Conservation (phyloP, 805 yeast genomes). For the Pichia ethanolica region DNA sequence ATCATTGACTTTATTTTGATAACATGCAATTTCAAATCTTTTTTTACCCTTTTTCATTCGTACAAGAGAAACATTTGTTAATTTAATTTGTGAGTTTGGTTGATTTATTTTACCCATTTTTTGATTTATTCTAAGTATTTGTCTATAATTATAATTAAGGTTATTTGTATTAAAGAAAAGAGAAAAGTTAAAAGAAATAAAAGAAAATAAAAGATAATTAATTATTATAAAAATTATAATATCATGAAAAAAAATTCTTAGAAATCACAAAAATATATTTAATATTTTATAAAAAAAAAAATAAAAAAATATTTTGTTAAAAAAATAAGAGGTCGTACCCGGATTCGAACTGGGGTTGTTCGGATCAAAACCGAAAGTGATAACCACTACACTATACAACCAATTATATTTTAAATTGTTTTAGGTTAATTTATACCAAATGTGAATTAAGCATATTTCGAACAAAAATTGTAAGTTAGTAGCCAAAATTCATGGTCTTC, state of each 20-base stretch:
- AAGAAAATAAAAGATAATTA: too few species aligned
- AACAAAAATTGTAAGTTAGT: too few species aligned
- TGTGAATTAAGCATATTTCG: too few species aligned
- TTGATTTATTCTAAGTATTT: too few species aligned
- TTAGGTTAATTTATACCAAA: too few species aligned
- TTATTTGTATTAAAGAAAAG: too few species aligned
- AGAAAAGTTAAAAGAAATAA: too few species aligned
- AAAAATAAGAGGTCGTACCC: slow-evolving; percentile 54
- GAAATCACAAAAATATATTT: not conserved
- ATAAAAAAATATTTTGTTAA: too few species aligned
- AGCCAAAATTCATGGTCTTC: too few species aligned
- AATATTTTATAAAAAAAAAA: too few species aligned
- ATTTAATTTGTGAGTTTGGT: slow-evolving; percentile 80
- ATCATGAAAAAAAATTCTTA: not conserved
- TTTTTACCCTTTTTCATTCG: slow-evolving; percentile 86
- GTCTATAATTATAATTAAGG: too few species aligned
- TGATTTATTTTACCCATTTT: slow-evolving; percentile 55
- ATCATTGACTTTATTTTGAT: slow-evolving; percentile 94
- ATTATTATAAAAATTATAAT: too few species aligned
- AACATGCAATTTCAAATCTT: slow-evolving; percentile 92
- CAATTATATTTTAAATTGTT: slow-evolving; percentile 2
- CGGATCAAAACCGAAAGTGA: slow-evolving; percentile 79
- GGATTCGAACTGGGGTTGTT: slow-evolving; percentile 81
- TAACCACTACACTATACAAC: slow-evolving; percentile 70
- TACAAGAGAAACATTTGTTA: slow-evolving; percentile 92